Evolutionary conservation across 306 rosid species (phyloP), one percentile per base, ranked within the genome.

Genomic region (Pyrus communis): DNA sequence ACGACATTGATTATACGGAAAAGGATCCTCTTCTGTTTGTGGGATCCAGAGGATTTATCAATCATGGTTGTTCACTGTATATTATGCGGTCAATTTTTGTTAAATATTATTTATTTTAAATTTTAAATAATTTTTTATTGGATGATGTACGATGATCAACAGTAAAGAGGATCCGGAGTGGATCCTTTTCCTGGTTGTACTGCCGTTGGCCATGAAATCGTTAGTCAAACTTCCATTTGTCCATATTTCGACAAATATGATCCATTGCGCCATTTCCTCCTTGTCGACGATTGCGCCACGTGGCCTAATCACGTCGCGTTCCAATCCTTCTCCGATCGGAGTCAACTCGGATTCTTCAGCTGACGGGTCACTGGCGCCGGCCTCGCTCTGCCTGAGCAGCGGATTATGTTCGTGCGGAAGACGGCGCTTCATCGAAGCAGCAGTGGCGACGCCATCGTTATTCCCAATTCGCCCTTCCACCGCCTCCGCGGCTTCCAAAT

Each of bases 331-430:
- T 43, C 71, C 71, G 7, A 71, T 58, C 46, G 81, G 74, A 28
- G 66, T 77, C 77, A 74, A 80, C 83, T 70, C 79, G 27, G 77
- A 33, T 52, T 54, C 80, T 33, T 49, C 86, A 18, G 76, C 54
- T 77, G 25, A 25, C 69, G 57, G 74, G 68, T 61, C 80, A 54
- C 77, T 65, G 63, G 45, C 63, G 55, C 79, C 31, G 46, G 81
- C 49, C 45, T 82, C 81, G 57, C 62, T 60, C 52, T 77, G 46
- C 52, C 19, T 61, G 59, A 28, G 80, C 75, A 64, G 76, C 70
- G 55, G 21, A 49, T 79, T 86, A 33, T 94, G 95, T 85, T 73
- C 63, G 61, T 91, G 93, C 58, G 87, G 96, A 84, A 87, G 92
- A 82, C 84, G 96, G 77, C 91, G 85, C 54, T 85, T 93, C 82